Evolutionary conservation across 2,329 filamentous ascomycete genomes (phyloP), one percentile per base, ranked within the genome.

Genomic region (Phaeosphaeria sp.): DNA sequence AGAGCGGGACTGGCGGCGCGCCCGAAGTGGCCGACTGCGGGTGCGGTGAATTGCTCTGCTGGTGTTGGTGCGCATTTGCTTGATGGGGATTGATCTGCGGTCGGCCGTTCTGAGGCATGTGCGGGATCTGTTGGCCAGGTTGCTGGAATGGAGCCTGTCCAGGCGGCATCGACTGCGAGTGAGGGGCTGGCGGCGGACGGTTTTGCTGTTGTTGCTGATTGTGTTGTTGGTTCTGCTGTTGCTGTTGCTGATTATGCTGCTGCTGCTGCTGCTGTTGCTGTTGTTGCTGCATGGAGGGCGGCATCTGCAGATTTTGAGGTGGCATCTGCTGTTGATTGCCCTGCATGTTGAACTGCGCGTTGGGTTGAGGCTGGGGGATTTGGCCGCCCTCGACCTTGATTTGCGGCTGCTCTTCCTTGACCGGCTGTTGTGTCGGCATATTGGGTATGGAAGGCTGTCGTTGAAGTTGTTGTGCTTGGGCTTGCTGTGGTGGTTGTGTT

Each of bases 1-100:
- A 77, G 47, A 82, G 76, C 2, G 77, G 74, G 9, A 75, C 71
- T 20, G 76, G 76, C 21, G 76, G 76, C 1, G 68, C 72, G 9
- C 74, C 75, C 22, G 68, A 63, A 2, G 69, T 71, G 11, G 75
- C 74, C 9, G 74, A 76, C 51, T 75, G 74, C 5, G 75, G 72
- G 44, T 77, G 75, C 7, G 74, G 74, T 18, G 76, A 75, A 47
- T 76, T 74, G 55, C 68, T 76, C 40, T 78, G 75, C 47, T 65
- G 69, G 48, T 74, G 71, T 45, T 71, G 72, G 27, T 72, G 72
- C 27, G 66, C 62, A 50, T 75, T 75, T 21, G 70, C 72, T 56
- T 76, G 74, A 51, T 75, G 71, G 0, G 74, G 73, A 45, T 76
- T 77, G 21, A 76, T 73, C 47, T 76, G 75, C 6, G 75, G 75